Conservation (phyloP, 1,284 basidiomycete genomes). For the Garcileccinum viscosum region DNA sequence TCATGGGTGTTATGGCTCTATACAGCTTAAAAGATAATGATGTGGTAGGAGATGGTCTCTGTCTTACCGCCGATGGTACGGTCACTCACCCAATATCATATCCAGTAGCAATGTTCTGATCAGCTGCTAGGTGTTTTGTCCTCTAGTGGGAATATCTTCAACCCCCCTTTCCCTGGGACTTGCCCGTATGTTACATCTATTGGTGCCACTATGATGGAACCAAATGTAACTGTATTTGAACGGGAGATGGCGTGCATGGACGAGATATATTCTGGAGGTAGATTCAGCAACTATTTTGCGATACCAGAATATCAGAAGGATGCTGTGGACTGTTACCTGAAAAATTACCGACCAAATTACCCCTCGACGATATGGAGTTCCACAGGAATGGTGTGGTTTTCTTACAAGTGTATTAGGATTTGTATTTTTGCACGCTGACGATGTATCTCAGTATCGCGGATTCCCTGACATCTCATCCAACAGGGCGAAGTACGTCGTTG, state of each 20-base stretch:
- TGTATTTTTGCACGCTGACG: neutral
- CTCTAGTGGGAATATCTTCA: slow-evolving; percentile 46
- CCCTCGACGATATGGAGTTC: slow-evolving; percentile 49
- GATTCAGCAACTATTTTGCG: slow-evolving; percentile 50
- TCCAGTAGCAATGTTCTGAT: neutral
- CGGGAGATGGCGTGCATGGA: slow-evolving; percentile 39
- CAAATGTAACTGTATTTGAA: slow-evolving; percentile 37
- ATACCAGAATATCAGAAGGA: slow-evolving; percentile 45
- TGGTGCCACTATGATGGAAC: slow-evolving; percentile 52
- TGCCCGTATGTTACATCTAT: slow-evolving; percentile 55
- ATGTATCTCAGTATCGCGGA: slow-evolving; percentile 38
- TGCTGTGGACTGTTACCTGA: slow-evolving; percentile 30
- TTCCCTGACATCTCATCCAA: slow-evolving; percentile 50
- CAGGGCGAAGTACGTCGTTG: slow-evolving; percentile 51
- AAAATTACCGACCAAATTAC: slow-evolving; percentile 36
- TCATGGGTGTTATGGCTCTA: slow-evolving; percentile 55
- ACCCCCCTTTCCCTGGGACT: slow-evolving; percentile 50
- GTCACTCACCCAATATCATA: neutral
- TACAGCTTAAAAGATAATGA: slow-evolving; percentile 58
- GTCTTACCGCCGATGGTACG: slow-evolving; percentile 47
- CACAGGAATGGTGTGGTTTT: slow-evolving; percentile 44
- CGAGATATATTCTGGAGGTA: slow-evolving; percentile 47
- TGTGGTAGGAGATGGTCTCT: slow-evolving; percentile 51
- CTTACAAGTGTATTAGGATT: neutral
- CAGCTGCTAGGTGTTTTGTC: slow-evolving; percentile 11